These are phyloP conservation scores for Lactifluus subvellereus DNA, from an alignment of 768 basidiomycete genomes.

Conservation along the genomic window DNA sequence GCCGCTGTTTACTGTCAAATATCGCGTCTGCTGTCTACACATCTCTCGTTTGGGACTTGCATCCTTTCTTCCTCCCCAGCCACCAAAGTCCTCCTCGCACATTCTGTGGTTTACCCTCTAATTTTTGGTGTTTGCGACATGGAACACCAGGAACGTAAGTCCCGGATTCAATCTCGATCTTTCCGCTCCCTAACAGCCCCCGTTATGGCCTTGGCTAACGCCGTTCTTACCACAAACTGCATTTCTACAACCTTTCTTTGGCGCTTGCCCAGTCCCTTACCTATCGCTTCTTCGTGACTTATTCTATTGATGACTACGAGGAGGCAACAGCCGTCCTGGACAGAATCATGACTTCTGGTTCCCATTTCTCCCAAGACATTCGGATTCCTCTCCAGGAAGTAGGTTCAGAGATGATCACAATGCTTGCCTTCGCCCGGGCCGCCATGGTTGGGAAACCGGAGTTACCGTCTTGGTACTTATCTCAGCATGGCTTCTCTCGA, in stretches of 20 bases:
- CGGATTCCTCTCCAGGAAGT: neutral
- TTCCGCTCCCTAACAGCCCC: neutral
- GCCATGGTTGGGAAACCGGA: neutral
- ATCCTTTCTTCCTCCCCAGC: too few species aligned
- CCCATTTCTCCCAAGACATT: neutral
- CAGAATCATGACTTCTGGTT: neutral
- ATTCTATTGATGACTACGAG: neutral
- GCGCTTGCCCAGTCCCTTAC: neutral
- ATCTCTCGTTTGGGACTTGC: too few species aligned
- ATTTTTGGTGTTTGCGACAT: too few species aligned
- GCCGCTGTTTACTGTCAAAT: too few species aligned
- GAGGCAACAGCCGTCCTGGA: neutral
- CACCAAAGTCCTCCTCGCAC: too few species aligned
- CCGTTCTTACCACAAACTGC: too few species aligned
- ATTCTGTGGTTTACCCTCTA: too few species aligned
- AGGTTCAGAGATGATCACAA: neutral
- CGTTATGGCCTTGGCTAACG: neutral
- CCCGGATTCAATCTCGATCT: too few species aligned
- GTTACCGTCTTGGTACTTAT: neutral
- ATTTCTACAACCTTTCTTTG: neutral
- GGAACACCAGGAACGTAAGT: too few species aligned
- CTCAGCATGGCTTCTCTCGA: neutral
- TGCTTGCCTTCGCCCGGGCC: neutral
- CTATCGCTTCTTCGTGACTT: neutral
- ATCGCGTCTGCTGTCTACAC: too few species aligned